Evolutionary conservation across 768 basidiomycete genomes (phyloP), one percentile per base, ranked within the genome.

Genomic region (Lactarius hatsudake): DNA sequence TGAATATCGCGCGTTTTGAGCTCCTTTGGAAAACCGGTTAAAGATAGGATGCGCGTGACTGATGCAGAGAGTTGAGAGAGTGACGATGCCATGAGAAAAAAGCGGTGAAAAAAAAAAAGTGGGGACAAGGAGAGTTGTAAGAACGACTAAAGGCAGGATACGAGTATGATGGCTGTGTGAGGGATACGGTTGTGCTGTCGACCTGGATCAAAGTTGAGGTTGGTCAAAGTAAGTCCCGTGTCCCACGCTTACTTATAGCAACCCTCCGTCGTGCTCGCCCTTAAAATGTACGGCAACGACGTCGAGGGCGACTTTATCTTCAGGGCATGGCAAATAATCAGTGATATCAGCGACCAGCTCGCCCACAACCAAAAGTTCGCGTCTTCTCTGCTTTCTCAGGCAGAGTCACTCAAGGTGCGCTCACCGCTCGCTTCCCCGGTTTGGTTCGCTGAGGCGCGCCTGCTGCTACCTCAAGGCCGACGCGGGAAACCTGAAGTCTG

Each of bases 1-100:
- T 98, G 95, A 59, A 99, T 92, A 78, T 99, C 97, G 77, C 94
- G 90, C 61, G 97, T 99, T 82, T 98, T 99, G 74, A 99, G 86
- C 80, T 95, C 91, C 75, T 95, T 91, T 12, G 93, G 85, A 76
- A 99, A 99, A 72, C 94, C 92, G n/a, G 87, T 87, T 65, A 99
- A 81, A 73, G 84, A 89, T 73, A 99, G 88, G 75, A 99, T 96
- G 70, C 96, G 90, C 59, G 97, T 99, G 72, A 97, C 94, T 55
- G 93, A 94, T 65, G 96, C 96, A 67, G 96, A 95, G 72, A 96
- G 85, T 71, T 88, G 87, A 68, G 91, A 84, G 72, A 92, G 86
- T 34, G 89, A 85, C 67, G 89, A 78, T 71, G 90, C 82, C 89
- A 91, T 91, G 69, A 66, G 62, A 70, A 23, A 53, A 53, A 28